Percentiles rank a stretch among this genome's conserved stretches.
phyloP scores from a whole-genome alignment of 768 basidiomycete species.

The Tylopilus vinaceipallidus region DNA sequence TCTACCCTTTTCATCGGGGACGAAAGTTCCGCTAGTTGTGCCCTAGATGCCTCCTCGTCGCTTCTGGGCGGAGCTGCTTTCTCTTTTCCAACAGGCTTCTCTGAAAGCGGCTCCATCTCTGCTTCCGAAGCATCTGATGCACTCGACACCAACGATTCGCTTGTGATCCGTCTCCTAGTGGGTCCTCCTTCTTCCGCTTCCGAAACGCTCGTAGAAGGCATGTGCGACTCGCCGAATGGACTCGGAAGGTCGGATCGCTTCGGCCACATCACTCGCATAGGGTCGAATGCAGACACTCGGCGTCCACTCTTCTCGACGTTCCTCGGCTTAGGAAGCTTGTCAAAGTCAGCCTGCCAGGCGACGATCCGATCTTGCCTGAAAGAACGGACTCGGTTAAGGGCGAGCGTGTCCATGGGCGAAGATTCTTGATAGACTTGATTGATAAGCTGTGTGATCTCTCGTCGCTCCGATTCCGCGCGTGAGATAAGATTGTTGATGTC shows the following conservation, averaged over 20 bases:
- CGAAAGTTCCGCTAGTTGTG: constrained; percentile 10
- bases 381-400: constrained; percentile 81
- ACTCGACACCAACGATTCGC: constrained; percentile 62
- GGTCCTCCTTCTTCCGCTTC: constrained; percentile 65
- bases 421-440: constrained; percentile 82
- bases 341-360: constrained; percentile 95
- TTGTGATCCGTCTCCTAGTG: constrained; percentile 45
- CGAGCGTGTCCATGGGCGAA: constrained; percentile 78
- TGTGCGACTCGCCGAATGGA: constrained; percentile 50
- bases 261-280: constrained; percentile 73
- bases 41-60: constrained; percentile 15
- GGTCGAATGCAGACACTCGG: constrained; percentile 61
- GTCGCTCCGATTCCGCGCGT: constrained; percentile 72
- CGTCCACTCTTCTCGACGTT: constrained; percentile 51
- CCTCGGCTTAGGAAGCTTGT: constrained; percentile 75
- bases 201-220: constrained; percentile 66
- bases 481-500: constrained; percentile 66
- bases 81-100: constrained; percentile 21
- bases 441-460: constrained; percentile 70
- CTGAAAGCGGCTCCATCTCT: constrained; percentile 40
- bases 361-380: constrained; percentile 91
- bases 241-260: constrained; percentile 54
- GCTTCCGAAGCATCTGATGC: constrained; percentile 70
- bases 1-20: constrained; percentile 46
- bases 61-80: constrained; percentile 15